Evolutionary conservation across 2,329 filamentous ascomycete species (phyloP).

Genomic region (Microcera coccophila): DNA sequence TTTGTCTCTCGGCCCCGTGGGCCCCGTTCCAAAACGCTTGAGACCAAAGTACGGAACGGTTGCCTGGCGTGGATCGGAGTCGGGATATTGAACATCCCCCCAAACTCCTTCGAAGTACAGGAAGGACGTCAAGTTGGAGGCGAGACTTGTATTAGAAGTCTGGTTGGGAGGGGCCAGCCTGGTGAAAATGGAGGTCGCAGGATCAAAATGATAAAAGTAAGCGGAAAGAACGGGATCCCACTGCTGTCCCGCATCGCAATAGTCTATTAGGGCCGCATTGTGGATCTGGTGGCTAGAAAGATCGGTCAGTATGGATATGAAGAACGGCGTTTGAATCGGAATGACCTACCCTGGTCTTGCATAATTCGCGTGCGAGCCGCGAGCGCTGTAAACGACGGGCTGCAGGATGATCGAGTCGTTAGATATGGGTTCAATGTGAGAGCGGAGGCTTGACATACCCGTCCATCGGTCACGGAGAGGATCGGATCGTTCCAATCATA

Average conservation of each 20-base stretch:
- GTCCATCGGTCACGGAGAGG: slow-evolving; percentile 21
- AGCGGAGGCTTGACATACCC: slow-evolving; percentile 25
- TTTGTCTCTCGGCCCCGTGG: slow-evolving; percentile 25
- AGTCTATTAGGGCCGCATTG: slow-evolving; percentile 31
- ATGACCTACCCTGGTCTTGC: slow-evolving; percentile 24
- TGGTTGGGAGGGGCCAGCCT: background rate
- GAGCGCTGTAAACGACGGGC: slow-evolving; percentile 34
- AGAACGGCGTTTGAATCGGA: accelerated
- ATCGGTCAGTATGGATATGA: background rate
- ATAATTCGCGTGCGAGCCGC: slow-evolving; percentile 36
- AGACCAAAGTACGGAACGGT: slow-evolving; percentile 26
- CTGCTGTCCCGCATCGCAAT: slow-evolving; percentile 30
- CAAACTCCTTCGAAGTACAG: slow-evolving; percentile 30
- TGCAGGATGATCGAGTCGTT: slow-evolving; percentile 7
- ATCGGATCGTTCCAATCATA: slow-evolving; percentile 28
- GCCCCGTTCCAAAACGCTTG: slow-evolving; percentile 27
- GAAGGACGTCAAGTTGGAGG: slow-evolving; percentile 25
- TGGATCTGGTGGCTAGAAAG: slow-evolving; percentile 30
- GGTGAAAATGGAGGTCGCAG: slow-evolving; percentile 1
- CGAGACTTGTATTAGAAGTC: background rate
- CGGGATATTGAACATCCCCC: slow-evolving; percentile 27
- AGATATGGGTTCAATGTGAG: background rate
- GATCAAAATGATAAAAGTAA: slow-evolving; percentile 34
- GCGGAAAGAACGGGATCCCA: slow-evolving; percentile 36
- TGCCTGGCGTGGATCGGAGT: slow-evolving; percentile 24